Evolutionary conservation across 495 filamentous ascomycete species (phyloP).

Genomic region (Aspergillus coremiiformis): DNA sequence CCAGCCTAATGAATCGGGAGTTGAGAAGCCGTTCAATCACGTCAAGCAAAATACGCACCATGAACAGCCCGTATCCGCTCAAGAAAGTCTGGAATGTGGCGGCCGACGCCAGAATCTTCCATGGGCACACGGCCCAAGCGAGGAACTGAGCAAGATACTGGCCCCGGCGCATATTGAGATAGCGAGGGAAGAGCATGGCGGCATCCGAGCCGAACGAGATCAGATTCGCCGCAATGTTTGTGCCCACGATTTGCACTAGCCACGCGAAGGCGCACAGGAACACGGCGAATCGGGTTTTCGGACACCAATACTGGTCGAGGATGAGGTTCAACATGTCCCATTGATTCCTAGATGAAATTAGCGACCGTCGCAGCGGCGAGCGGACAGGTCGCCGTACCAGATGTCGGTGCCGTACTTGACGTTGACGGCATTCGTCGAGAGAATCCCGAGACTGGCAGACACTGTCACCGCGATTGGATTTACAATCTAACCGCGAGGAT

Average conservation of each 20-base stretch:
- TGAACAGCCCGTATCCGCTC: slow-evolving; percentile 38
- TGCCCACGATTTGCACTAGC: slow-evolving; percentile 24
- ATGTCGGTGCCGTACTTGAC: slow-evolving; percentile 29
- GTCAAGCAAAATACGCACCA: slow-evolving; percentile 13
- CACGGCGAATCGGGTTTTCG: slow-evolving; percentile 28
- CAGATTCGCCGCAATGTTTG: slow-evolving; percentile 30
- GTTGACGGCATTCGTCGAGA: slow-evolving; percentile 35
- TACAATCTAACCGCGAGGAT: slow-evolving; percentile 10
- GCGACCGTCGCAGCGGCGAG: no score
- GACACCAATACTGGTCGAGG: slow-evolving; percentile 21
- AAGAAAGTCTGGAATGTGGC: slow-evolving; percentile 38
- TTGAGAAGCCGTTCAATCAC: not conserved
- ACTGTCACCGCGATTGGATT: slow-evolving; percentile 35
- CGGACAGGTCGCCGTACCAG: slow-evolving; percentile 6
- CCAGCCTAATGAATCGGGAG: slow-evolving; percentile 11
- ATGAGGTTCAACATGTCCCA: slow-evolving; percentile 30
- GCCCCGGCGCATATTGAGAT: slow-evolving; percentile 32
- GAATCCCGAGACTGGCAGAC: slow-evolving; percentile 35
- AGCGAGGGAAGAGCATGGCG: slow-evolving; percentile 27
- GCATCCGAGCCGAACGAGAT: slow-evolving; percentile 27
- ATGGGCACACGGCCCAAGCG: slow-evolving; percentile 37
- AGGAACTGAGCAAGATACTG: slow-evolving; percentile 28
- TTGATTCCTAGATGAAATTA: slow-evolving; percentile 19
- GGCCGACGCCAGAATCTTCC: slow-evolving; percentile 43
- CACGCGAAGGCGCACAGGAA: slow-evolving; percentile 27